Percentiles rank a stretch among this genome's conserved stretches.
These are phyloP conservation scores for Ogataea populi-albae DNA, from an alignment of 805 yeast species.

Conservation along the genomic window DNA sequence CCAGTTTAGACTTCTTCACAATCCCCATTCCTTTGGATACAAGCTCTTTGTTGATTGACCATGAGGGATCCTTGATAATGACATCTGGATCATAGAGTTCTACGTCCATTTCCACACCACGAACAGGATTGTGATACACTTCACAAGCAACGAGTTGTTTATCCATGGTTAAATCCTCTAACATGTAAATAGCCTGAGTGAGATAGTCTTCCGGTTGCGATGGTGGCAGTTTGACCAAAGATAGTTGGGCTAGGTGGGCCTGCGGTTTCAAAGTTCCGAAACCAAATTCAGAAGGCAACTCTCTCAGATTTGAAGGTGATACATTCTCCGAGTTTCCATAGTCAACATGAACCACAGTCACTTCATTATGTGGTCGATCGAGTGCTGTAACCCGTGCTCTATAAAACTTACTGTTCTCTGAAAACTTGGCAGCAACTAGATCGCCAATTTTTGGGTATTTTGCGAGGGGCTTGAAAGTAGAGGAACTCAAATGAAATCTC, in stretches of 20 bases:
- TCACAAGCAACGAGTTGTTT: constrained; percentile 55
- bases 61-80: constrained; percentile 50
- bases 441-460: constrained; percentile 52
- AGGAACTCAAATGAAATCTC: constrained; percentile 39
- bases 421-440: constrained; percentile 50
- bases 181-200: constrained; percentile 49
- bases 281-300: constrained; percentile 50
- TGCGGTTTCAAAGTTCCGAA: constrained; percentile 43
- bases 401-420: constrained; percentile 52
- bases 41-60: constrained; percentile 58
- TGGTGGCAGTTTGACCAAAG: constrained; percentile 58
- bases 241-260: constrained; percentile 53
- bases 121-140: constrained; percentile 36
- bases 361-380: constrained; percentile 43
- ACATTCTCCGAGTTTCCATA: constrained; percentile 55
- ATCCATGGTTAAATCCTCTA: constrained; percentile 53
- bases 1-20: constrained; percentile 39
- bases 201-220: constrained; percentile 51
- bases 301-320: constrained; percentile 42
- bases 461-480: constrained; percentile 35
- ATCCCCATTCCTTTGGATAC: constrained; percentile 60
- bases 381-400: constrained; percentile 52
- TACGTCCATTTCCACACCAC: constrained; percentile 47
- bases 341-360: constrained; percentile 57
- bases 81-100: constrained; percentile 56